Evolutionary conservation across 169 alveolate species (phyloP), one percentile per base, ranked within the genome.

Genomic region (Babesia divergens): DNA sequence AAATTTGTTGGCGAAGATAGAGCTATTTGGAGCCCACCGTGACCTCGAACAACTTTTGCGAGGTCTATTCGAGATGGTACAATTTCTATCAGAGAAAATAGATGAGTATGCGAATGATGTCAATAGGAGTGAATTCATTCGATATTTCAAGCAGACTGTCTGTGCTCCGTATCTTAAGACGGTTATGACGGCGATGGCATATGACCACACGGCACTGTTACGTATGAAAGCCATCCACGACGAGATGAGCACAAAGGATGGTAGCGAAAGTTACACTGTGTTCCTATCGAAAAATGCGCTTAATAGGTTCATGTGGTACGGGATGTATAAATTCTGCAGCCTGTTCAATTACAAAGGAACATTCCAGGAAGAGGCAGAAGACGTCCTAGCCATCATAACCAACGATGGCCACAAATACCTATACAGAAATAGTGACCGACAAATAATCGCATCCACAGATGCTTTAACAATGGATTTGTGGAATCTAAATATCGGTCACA

Each of bases 401-500:
- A 28, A 6, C 0, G 72, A 14, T n/a, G 31, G n/a, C 16, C 26
- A 42, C 26, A 44, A 28, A 20, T 62, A 24, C 47, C 13, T 62
- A 13, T 62, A 62, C 24, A 35, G 59, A 4, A 1, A 31, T 16
- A 47, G 72, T 40, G 47, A 62, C 35, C 18, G 26, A 6, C 28
- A 6, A 14, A 44, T 62, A 6, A 46, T 62, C n/a, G 72, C 72
- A 1, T 62, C 72, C 28, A 62, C 58, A 7, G 60, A 62, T 44
- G 4, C 1, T 1, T 28, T 16, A 4, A n/a, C 49, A 13, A 77
- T 77, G 86, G 86, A 77, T 65, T 35, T 53, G 55, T 64, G 69
- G 74, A 77, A 77, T 22, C 18, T 58, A 13, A 46, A 64, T 7
- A 32, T 24, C 24, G 34, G 44, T 31, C 6, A 16, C 32, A 6